Conservation (phyloP, 352 stramenopile species). For the Globisporangium lucens region DNA sequence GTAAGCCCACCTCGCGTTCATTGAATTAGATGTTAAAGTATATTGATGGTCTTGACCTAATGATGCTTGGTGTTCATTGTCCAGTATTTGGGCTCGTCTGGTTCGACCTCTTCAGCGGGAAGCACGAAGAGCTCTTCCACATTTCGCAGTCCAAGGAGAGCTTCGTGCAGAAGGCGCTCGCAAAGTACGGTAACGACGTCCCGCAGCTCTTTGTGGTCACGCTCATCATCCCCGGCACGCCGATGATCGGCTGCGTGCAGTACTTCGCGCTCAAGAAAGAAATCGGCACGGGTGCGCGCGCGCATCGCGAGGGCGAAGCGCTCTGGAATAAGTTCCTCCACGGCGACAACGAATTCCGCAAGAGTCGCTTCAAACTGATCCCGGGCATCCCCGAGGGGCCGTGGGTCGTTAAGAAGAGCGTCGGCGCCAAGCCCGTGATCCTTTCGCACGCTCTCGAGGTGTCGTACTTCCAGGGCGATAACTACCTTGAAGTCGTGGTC, state of each 20-base stretch:
- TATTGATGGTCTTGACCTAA: neutral
- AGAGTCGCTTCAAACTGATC: constrained; percentile 78
- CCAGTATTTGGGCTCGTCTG: constrained; percentile 81
- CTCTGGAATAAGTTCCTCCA: constrained; percentile 67
- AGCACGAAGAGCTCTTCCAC: constrained; percentile 63
- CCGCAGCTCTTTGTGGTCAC: constrained; percentile 75
- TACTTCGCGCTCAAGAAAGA: constrained; percentile 65
- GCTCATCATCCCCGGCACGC: constrained; percentile 64
- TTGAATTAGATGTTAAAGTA: neutral
- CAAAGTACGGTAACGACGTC: constrained; percentile 63
- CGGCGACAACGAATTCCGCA: constrained; percentile 64
- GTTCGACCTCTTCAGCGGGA: constrained; percentile 78
- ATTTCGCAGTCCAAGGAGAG: constrained; percentile 66
- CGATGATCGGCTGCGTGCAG: constrained; percentile 65
- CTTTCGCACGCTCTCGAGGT: constrained; percentile 63
- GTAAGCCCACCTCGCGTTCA: constrained; percentile 29
- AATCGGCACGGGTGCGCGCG: constrained; percentile 8
- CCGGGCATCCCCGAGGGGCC: constrained; percentile 71
- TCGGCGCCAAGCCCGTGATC: constrained; percentile 76
- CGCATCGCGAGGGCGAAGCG: constrained; percentile 28
- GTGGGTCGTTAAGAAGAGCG: constrained; percentile 81
- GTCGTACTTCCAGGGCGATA: constrained; percentile 50
- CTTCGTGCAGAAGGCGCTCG: constrained; percentile 56
- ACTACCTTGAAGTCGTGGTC: constrained; percentile 74
- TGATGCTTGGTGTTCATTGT: too few species aligned